Base-by-base conservation (phyloP, 179 eudicot genomes). In the Beta corolliflora region DNA sequence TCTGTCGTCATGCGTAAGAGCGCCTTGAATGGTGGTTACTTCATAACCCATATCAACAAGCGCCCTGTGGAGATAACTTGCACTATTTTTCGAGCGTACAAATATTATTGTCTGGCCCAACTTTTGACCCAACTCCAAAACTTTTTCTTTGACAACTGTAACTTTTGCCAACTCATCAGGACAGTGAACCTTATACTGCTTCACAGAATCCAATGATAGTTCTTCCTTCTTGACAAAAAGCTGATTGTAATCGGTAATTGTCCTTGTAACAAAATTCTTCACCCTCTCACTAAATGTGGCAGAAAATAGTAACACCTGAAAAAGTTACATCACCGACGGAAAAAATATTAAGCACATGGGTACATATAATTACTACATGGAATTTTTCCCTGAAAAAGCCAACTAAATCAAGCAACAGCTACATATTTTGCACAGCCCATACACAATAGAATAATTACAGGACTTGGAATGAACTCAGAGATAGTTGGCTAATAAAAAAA, bases 21-120 rank as follows among this genome's bases (percentile, higher is more conserved):
- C 97, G 73, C 98, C 99, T 86, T 94, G 97, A 81, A 95, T 95
- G 45, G 95, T 90, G 44, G 98, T 94, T 13, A 94, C 98, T 85
- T 91, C 94, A 78, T 91, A 94, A 29, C 98, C 98, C 81, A 83
- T 79, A 23, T 85, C 84, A 21, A 84, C 89, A 67, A 95, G 91
- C 36, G 95, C 76, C 69, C 88, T 84, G 81, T 95, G 96, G 84
- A 94, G 86, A 80, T 74, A 61, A 63, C 86, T 58, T 7, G 97
- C 97, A 85, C 90, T 90, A 16, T 84, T 79, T 86, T 91, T 91
- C 45, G 95, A 86, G 41, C 92, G 87, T 23, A 95, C 98, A 88
- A 94, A 95, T 50, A 95, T 89, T 52, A 95, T 95, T 67, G 96
- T 91, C 87, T 95, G 98, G 79, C 99, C 99, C 65, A 94, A 78